Conservation (phyloP, 1,139 yeast species). For the Lipomyces yarrowii region DNA sequence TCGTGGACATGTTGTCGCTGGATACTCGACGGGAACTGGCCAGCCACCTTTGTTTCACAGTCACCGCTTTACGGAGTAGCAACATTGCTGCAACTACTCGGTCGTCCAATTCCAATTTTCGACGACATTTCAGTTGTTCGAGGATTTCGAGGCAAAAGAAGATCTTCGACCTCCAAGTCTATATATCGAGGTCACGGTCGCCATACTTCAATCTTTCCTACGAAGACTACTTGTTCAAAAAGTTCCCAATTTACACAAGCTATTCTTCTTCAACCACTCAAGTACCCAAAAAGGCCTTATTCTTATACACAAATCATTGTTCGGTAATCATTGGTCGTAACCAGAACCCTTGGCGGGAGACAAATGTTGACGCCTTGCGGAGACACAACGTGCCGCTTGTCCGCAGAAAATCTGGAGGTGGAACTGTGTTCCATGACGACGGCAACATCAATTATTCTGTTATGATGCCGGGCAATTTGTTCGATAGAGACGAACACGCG, state of each 20-base stretch:
- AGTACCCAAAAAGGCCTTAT: conserved; percentile 47
- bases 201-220: conserved; percentile 80
- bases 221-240: conserved; percentile 74
- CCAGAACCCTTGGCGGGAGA: conserved; percentile 93
- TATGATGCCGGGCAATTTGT: conserved; percentile 68
- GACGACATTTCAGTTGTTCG: neutral
- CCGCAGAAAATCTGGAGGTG: conserved; percentile 90
- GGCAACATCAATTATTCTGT: conserved; percentile 89
- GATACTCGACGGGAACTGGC: neutral
- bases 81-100: neutral
- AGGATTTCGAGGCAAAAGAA: neutral
- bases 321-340: conserved; percentile 95
- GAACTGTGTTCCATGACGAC: conserved; percentile 93
- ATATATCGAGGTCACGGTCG: conserved; percentile 55
- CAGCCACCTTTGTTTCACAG: neutral
- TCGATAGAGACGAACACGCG: conserved; percentile 67
- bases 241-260: conserved; percentile 52
- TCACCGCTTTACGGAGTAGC: neutral
- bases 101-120: neutral
- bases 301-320: conserved; percentile 76
- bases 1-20: neutral
- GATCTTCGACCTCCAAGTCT: conserved; percentile 29
- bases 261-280: neutral
- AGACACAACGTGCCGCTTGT: conserved; percentile 65
- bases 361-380: conserved; percentile 62